Evolutionary conservation across 345 rosid species (phyloP).

Genomic region (Combretum micranthum): DNA sequence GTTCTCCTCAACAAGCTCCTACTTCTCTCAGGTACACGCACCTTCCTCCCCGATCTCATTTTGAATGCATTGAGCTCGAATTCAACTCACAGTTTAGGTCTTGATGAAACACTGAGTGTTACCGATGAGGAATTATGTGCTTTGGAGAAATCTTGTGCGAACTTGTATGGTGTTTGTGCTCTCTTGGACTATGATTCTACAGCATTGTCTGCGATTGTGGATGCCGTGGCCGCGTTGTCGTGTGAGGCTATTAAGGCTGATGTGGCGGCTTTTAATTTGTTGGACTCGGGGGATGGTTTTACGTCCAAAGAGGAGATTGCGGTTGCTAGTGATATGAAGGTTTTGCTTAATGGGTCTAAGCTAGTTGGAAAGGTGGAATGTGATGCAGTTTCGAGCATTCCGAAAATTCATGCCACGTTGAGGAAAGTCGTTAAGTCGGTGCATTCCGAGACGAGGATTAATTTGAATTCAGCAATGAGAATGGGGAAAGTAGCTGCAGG

Average conservation of each 20-base stretch:
- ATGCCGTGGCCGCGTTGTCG: constrained; percentile 64
- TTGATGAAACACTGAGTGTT: constrained; percentile 23
- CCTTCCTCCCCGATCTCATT: constrained; percentile 30
- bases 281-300: constrained; percentile 66
- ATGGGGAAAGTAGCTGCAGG: constrained; percentile 21
- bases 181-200: constrained; percentile 50
- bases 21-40: constrained; percentile 22
- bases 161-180: constrained; percentile 42
- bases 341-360: constrained; percentile 68
- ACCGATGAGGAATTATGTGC: constrained; percentile 36
- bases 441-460: constrained; percentile 44
- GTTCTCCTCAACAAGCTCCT: constrained; percentile 63
- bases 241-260: constrained; percentile 60
- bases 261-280: constrained; percentile 34
- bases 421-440: constrained; percentile 48
- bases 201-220: constrained; percentile 37
- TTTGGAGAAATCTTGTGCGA: constrained; percentile 25
- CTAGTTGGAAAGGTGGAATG: constrained; percentile 31
- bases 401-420: constrained; percentile 47
- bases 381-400: constrained; percentile 39
- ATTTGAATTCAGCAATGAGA: constrained; percentile 42
- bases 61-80: constrained; percentile 25
- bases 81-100: background rate
- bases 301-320: constrained; percentile 53
- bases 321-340: constrained; percentile 68